Conservation (phyloP, 1,284 basidiomycete genomes). For the Trichosporon sp. region DNA sequence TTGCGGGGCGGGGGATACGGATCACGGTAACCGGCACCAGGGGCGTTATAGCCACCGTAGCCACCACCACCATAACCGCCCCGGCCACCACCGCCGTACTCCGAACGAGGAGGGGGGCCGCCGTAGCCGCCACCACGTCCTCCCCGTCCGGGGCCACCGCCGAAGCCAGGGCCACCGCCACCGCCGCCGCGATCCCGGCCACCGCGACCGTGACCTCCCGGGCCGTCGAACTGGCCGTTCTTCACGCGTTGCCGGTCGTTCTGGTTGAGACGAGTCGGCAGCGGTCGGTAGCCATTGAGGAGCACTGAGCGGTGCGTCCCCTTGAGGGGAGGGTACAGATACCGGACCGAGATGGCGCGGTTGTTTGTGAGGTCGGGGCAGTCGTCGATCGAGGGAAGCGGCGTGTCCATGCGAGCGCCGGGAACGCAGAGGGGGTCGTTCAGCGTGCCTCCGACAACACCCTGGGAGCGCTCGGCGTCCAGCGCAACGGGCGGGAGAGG, state of each 20-base stretch:
- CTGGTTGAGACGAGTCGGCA: slow-evolving; percentile 61
- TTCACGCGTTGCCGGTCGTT: slow-evolving; percentile 66
- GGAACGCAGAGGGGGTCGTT: slow-evolving; percentile 87
- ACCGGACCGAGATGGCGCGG: slow-evolving; percentile 77
- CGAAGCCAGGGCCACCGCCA: slow-evolving; percentile 10
- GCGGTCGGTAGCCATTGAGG: slow-evolving; percentile 66
- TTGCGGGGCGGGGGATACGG: neutral
- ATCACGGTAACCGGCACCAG: neutral
- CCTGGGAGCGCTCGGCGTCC: slow-evolving; percentile 65
- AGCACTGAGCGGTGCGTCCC: slow-evolving; percentile 80
- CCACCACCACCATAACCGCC: slow-evolving; percentile 13
- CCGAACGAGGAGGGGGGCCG: neutral
- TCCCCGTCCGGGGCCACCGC: slow-evolving; percentile 52
- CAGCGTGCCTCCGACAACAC: slow-evolving; percentile 73
- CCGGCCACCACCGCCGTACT: slow-evolving; percentile 13
- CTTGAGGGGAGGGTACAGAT: slow-evolving; percentile 82
- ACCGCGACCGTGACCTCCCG: slow-evolving; percentile 31
- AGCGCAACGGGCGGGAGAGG: slow-evolving; percentile 60
- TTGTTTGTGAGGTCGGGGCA: slow-evolving; percentile 78
- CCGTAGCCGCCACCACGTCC: slow-evolving; percentile 46
- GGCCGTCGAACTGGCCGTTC: slow-evolving; percentile 34
- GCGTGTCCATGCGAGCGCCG: slow-evolving; percentile 80
- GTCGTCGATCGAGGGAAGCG: slow-evolving; percentile 53
- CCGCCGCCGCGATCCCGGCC: slow-evolving; percentile 34
- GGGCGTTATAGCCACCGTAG: neutral